Percentiles rank a stretch among this genome's conserved stretches.
Conservation (phyloP, 2,329 filamentous ascomycete species). For the Botrytis medusae region DNA sequence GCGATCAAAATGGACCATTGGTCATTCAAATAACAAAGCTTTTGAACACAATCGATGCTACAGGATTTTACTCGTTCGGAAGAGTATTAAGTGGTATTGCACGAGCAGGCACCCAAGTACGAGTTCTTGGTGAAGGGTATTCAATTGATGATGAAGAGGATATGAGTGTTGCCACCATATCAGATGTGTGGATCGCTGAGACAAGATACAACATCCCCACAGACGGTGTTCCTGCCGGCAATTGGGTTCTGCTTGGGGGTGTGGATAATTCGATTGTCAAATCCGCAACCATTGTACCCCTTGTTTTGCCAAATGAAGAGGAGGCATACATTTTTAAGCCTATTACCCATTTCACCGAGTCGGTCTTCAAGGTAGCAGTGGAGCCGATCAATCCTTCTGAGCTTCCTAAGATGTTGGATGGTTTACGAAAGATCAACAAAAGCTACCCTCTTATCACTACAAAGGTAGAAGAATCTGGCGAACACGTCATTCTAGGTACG, state of each 20-base stretch:
- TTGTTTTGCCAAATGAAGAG: constrained; percentile 79
- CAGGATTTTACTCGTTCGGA: constrained; percentile 85
- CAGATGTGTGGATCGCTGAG: constrained; percentile 85
- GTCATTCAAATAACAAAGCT: constrained; percentile 93
- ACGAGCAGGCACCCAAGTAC: constrained; percentile 75
- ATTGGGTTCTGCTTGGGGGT: constrained; percentile 86
- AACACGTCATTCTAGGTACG: constrained; percentile 92
- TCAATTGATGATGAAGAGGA: constrained; percentile 97
- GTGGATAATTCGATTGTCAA: constrained; percentile 99
- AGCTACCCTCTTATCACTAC: constrained; percentile 94
- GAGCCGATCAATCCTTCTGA: constrained; percentile 98
- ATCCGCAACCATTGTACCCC: constrained; percentile 84
- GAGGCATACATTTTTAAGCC: constrained; percentile 95
- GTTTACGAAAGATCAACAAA: constrained; percentile 94
- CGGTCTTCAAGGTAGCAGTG: constrained; percentile 95
- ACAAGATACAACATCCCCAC: constrained; percentile 91
- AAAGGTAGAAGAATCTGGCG: constrained; percentile 96
- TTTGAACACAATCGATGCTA: constrained; percentile 87
- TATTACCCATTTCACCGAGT: constrained; percentile 92
- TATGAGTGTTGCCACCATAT: constrained; percentile 83
- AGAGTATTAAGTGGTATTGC: constrained; percentile 91
- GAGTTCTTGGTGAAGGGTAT: constrained; percentile 92
- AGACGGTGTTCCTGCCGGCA: constrained; percentile 89
- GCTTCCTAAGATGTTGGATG: constrained; percentile 97
- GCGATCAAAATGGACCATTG: constrained; percentile 85